Evolutionary conservation across 805 yeast genomes (phyloP).

Genomic region (Sugiyamaella americana): DNA sequence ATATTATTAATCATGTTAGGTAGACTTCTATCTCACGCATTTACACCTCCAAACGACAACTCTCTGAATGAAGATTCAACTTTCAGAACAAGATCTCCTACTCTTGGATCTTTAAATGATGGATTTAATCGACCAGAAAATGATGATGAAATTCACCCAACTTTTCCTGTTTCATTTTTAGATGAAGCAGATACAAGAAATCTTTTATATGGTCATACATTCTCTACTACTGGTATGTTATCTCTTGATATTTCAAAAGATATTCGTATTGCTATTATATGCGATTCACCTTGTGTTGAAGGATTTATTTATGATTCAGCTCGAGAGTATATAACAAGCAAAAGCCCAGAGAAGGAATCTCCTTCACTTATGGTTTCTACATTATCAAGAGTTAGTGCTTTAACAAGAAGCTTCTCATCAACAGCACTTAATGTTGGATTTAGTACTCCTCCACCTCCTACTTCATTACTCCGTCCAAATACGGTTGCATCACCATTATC

Average conservation of each 20-base stretch:
- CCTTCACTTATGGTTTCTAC: background rate
- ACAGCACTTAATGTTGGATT: slow-evolving; percentile 5
- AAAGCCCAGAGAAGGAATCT: background rate
- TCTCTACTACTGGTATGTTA: background rate
- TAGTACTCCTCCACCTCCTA: background rate
- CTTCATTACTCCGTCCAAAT: background rate
- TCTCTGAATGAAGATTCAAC: background rate
- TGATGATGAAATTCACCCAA: slow-evolving; percentile 9
- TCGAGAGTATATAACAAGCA: background rate
- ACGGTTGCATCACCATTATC: background rate
- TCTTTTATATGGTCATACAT: slow-evolving; percentile 20
- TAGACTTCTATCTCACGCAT: slow-evolving; percentile 14
- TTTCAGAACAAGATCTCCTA: background rate
- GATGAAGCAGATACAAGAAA: slow-evolving; percentile 23
- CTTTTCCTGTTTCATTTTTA: slow-evolving; percentile 18
- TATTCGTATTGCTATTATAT: slow-evolving; percentile 18
- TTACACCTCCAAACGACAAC: background rate
- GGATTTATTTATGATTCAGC: slow-evolving; percentile 17
- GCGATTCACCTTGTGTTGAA: slow-evolving; percentile 14
- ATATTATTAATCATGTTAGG: slow-evolving; percentile 18
- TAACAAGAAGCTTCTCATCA: slow-evolving; percentile 7
- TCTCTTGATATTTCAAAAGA: slow-evolving; percentile 15
- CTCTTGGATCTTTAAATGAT: background rate
- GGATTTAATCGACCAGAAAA: background rate
- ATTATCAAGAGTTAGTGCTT: background rate